Base-by-base conservation (phyloP, 1,284 basidiomycete species). In the Mycena sp. region DNA sequence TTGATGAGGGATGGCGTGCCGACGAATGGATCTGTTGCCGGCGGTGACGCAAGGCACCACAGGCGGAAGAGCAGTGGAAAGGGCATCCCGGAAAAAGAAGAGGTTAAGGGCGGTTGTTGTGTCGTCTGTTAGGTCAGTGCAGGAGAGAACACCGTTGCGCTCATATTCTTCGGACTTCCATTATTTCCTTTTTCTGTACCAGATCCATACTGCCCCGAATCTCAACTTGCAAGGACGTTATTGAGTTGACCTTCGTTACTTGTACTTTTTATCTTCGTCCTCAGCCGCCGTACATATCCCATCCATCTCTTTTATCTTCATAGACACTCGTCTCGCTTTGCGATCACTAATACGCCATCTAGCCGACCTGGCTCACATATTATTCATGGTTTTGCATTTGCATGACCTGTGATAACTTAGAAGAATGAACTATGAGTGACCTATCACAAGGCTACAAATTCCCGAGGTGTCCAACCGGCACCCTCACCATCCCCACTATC, bases 1-100 rank as follows among this genome's bases (percentile, higher is more conserved):
- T 80, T 97, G 60, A 95, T 97, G 84, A 86, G 95, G 40, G 94
- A 95, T 66, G 91, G 90, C 4, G 89, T 88, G 21, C 86, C 87
- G 32, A 35, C 32, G 32, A 35, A 35, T 14, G 32, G 32, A 14
- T 7, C 32, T 35, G 32, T 35, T 35, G 9, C 32, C 11, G 78
- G 85, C 43, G 71, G 74, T 14, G 81, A 81, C 35, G 74, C 72
- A 40, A 78, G 76, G 58, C 83, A 85, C 64, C 82, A 85, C 70
- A 77, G 84, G 71, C 77, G 84, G 72, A 79, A 80, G 73, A 86
- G 85, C 73, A 82, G 83, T 41, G 82, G 82, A 32, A 82, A 81
- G 67, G 72, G 72, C 10, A 72, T 79, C 12, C 81, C 81, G 59
- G 84, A 85, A 60, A 79, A 81, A 30, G 82, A 84, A 67, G 80